Conservation (phyloP, 2,329 filamentous ascomycete species). For the Trichoderma brevicompactum region DNA sequence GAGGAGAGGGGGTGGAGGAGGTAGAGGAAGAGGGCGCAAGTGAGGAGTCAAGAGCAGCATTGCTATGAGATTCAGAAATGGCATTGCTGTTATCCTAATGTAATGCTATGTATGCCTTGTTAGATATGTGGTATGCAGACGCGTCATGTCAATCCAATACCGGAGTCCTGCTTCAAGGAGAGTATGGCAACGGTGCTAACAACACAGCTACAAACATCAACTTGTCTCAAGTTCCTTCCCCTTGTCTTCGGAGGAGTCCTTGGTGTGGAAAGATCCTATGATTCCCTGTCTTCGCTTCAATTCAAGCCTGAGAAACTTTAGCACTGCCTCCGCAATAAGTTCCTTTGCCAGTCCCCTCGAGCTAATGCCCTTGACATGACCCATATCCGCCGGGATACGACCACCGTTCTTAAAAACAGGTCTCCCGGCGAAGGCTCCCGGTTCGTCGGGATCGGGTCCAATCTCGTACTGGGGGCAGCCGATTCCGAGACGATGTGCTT, state of each 20-base stretch:
- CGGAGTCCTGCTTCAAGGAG: neutral
- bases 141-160: neutral
- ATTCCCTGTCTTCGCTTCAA: slow-evolving; percentile 22
- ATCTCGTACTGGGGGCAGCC: slow-evolving; percentile 43
- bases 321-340: slow-evolving; percentile 46
- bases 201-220: too few species aligned
- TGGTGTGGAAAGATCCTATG: neutral
- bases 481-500: slow-evolving; percentile 43
- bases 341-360: slow-evolving; percentile 45
- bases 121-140: neutral
- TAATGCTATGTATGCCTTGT: too few species aligned
- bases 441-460: slow-evolving; percentile 29
- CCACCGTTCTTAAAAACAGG: slow-evolving; percentile 42
- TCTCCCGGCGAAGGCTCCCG: slow-evolving; percentile 44
- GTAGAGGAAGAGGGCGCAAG: slow-evolving; percentile 42
- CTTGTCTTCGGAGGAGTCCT: too few species aligned
- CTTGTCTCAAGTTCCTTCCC: neutral
- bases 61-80: slow-evolving; percentile 9
- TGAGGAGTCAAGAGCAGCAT: slow-evolving; percentile 14
- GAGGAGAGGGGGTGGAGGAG: slow-evolving; percentile 44
- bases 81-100: neutral
- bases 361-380: slow-evolving; percentile 41
- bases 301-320: slow-evolving; percentile 44
- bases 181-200: neutral
- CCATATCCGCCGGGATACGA: slow-evolving; percentile 41